Percentiles rank a stretch among this genome's conserved stretches.
Evolutionary conservation across 2,329 filamentous ascomycete species (phyloP).

Genomic region (Aspergillus felis): DNA sequence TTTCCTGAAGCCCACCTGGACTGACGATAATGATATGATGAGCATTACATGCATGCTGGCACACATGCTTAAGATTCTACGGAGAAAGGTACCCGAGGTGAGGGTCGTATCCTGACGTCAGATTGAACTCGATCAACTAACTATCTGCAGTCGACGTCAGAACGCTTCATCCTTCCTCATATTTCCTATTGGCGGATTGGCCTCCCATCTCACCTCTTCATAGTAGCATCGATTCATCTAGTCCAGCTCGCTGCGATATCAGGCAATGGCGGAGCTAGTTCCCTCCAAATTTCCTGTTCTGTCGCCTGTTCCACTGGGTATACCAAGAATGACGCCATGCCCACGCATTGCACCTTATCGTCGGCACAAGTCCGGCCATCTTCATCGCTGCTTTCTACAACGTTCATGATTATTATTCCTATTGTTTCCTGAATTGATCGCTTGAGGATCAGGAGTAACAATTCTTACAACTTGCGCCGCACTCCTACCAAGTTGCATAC

Average conservation of each 20-base stretch:
- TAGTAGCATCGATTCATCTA: background rate
- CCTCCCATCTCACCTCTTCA: background rate
- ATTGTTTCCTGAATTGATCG: background rate
- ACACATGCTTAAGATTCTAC: too few species aligned
- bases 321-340: background rate
- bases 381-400: background rate
- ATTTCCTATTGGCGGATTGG: background rate
- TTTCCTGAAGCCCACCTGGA: background rate
- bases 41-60: background rate
- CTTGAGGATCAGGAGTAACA: background rate
- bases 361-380: background rate
- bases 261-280: background rate
- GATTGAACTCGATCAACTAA: background rate
- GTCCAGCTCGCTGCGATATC: background rate
- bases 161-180: background rate
- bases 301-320: background rate
- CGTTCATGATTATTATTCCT: background rate
- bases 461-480: slow-evolving; percentile 9
- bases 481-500: background rate
- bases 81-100: background rate
- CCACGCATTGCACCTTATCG: background rate
- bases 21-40: background rate
- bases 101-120: background rate
- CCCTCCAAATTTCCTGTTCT: background rate
- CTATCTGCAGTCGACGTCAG: background rate